These are phyloP conservation scores for Acanthamoeba royreba DNA, from an alignment of 208 protist species.

Conservation along the genomic window DNA sequence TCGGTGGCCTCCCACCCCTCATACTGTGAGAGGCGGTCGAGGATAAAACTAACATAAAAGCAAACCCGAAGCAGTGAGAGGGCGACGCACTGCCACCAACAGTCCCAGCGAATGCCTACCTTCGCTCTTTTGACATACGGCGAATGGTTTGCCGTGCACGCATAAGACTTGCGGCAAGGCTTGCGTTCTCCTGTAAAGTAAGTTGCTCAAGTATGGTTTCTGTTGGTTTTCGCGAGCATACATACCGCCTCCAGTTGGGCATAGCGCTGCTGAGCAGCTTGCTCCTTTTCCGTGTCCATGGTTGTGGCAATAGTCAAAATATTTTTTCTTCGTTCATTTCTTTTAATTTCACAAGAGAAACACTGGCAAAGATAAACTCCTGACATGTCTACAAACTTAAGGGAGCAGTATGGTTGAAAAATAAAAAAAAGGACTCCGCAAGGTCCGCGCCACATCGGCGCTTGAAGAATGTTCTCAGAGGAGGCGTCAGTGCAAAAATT, in stretches of 20 bases:
- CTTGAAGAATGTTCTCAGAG: too few species aligned
- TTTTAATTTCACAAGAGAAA: too few species aligned
- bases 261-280: neutral
- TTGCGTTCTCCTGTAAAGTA: neutral
- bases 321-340: too few species aligned
- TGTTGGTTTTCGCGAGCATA: too few species aligned
- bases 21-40: neutral
- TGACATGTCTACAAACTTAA: too few species aligned
- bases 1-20: neutral
- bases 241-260: neutral
- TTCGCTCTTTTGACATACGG: neutral
- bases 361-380: too few species aligned
- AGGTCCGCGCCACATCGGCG: too few species aligned
- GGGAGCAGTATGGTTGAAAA: too few species aligned
- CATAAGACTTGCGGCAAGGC: neutral
- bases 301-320: too few species aligned
- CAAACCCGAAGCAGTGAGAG: neutral
- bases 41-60: neutral
- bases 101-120: neutral
- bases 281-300: neutral
- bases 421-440: too few species aligned
- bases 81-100: neutral
- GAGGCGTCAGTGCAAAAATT: too few species aligned
- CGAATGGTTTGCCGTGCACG: neutral
- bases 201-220: neutral